Base-by-base conservation (phyloP, 495 filamentous ascomycete species). In the Neohortaea acidophila region DNA sequence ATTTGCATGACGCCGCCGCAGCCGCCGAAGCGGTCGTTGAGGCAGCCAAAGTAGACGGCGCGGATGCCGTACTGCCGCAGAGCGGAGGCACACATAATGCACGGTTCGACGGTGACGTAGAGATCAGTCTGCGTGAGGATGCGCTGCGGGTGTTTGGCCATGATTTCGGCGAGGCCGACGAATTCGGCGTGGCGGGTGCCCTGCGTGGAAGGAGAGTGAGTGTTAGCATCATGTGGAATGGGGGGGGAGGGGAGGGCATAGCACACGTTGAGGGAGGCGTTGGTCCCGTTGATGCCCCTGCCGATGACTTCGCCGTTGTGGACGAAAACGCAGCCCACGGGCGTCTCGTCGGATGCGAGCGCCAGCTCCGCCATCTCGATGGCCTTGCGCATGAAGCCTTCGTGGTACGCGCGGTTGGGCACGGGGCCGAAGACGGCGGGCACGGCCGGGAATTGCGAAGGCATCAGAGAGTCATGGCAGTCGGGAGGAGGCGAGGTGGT, bases 101-200 rank as follows among this genome's bases (percentile, higher is more conserved):
- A 97, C 1, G 89, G 89, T 55, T 97, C 89, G 34, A 96, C 86
- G 0, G 89, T 96, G 22, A 97, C 89, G 56, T 97, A 97, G 21
- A 96, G 70, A 49, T 79, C 75, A 28, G 79, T 83, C 26, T 80
- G 69, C 19, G 58, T 52, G 46, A 96, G 64, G 37, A 82, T 64
- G 6, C 63, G 66, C 4, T 66, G 63, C 7, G 73, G 69, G 49
- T 79, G 57, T 11, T 48, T 59, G 33, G 59, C 56, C 10, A 82
- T 64, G 43, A 80, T 67, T 26, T 68, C 54, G 30, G 70, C 71
- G 22, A 97, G 68, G 14, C 83, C 89, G 53, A 94, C 67, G 49
- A 94, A 85, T 53, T 97, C 89, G 27, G 89, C 89, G 55, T 97
- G 89, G 14, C 85, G 70, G 20, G 91, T 96, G 7, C 89, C 87